These are phyloP conservation scores for Nicotiana undulata DNA, from an alignment of 257 asterid genomes.

Conservation along the genomic window DNA sequence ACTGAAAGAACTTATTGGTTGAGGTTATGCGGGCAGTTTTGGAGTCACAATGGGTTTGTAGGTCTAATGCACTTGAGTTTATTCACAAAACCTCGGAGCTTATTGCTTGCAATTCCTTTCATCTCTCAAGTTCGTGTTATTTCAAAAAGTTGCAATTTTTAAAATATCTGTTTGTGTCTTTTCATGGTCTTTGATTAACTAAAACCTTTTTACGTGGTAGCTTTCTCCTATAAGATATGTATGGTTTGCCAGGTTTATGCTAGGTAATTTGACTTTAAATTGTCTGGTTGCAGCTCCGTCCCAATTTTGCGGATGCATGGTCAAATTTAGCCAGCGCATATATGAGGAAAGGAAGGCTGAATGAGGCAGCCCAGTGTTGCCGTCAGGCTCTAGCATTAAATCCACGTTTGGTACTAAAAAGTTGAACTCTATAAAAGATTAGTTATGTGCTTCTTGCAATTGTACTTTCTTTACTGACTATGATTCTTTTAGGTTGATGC, in stretches of 20 bases:
- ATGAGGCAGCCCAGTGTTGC: slow-evolving; percentile 97
- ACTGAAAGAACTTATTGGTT: neutral
- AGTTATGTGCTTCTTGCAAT: neutral
- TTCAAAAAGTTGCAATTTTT: no score
- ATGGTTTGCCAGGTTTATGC: neutral
- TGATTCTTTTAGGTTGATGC: slow-evolving; percentile 77
- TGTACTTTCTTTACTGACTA: slow-evolving; percentile 5
- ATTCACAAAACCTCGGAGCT: neutral
- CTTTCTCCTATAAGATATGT: neutral
- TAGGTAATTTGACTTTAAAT: neutral
- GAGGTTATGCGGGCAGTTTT: neutral
- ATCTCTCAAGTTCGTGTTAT: no score
- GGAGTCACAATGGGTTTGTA: neutral
- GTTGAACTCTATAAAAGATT: neutral
- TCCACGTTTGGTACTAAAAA: slow-evolving; percentile 60
- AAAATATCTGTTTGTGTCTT: neutral
- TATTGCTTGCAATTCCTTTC: neutral
- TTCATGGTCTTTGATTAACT: neutral
- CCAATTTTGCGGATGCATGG: slow-evolving; percentile 99
- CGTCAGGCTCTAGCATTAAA: slow-evolving; percentile 97
- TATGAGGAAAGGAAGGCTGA: slow-evolving; percentile 89
- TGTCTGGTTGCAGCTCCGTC: slow-evolving; percentile 77
- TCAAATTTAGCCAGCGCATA: slow-evolving; percentile 98
- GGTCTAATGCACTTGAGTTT: neutral
- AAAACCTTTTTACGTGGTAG: neutral